Evolutionary conservation across 306 rosid genomes (phyloP), one percentile per base, ranked within the genome.

Genomic region (Vigna unguiculata): DNA sequence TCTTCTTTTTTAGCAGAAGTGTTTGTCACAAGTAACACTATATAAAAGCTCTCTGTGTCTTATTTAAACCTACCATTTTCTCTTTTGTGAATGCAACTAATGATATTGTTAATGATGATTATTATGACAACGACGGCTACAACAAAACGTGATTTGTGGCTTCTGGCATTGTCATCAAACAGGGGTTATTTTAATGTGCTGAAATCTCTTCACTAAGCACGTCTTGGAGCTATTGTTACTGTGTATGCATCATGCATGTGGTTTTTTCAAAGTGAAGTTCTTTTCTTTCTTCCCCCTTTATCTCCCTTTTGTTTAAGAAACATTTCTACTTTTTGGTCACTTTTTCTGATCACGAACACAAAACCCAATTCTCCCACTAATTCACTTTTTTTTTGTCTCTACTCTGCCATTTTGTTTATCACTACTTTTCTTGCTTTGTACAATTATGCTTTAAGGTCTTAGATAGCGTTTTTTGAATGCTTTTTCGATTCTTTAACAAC

Each of bases 61-160:
- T 75, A 63, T 73, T 70, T 72, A 57, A 64, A 82, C 17, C 63
- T 40, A 74, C 54, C 72, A 49, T 74, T 28, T 28, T 75, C 67
- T 66, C 71, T 52, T 45, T 83, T 70, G 66, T 71, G 76, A 63
- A 79, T 83, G 68, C 49, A 64, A 52, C 78, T 85, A 86, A 80
- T 84, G 81, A 82, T 87, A 69, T 86, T 71, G 82, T 82, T 85
- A 85, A 85, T 87, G 68, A 83, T 83, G 86, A 81, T 76, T 68
- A 54, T 30, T 15, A 65, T 74, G 82, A 78, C 40, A 71, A 76
- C 32, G 71, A 48, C 65, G 59, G 73, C 82, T 73, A 78, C 72
- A 55, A 74, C 76, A 6, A 19, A 60, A 69, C 41, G 36, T 71
- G 75, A 71, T 72, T 76, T 17, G 71, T 68, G 24, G 71, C 72